Evolutionary conservation across 2,329 filamentous ascomycete species (phyloP).

Genomic region (Gremmenia infestans): DNA sequence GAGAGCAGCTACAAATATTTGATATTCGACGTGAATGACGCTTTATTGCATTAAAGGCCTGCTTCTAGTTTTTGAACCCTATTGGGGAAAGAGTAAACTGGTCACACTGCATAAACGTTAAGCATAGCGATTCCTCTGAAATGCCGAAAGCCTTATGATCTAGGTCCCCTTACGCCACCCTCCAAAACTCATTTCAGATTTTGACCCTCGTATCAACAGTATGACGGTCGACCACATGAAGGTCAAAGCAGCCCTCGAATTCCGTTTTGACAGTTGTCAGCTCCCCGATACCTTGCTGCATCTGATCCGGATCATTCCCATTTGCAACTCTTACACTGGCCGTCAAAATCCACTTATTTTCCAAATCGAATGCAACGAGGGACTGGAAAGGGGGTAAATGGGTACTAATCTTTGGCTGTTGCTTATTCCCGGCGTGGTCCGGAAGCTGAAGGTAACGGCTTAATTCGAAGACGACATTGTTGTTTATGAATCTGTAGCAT

Average conservation of each 20-base stretch:
- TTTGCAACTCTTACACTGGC: conserved; percentile 50
- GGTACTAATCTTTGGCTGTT: conserved; percentile 20
- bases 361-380: conserved; percentile 44
- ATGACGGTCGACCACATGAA: conserved; percentile 47
- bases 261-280: conserved; percentile 43
- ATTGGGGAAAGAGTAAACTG: too few species aligned
- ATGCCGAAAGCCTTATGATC: too few species aligned
- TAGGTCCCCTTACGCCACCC: background rate
- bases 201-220: conserved; percentile 46
- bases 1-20: background rate
- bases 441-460: conserved; percentile 25
- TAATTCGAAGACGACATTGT: conserved; percentile 27
- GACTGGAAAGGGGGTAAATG: conserved; percentile 43
- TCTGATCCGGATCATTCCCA: conserved; percentile 49
- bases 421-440: conserved; percentile 23
- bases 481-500: conserved; percentile 25
- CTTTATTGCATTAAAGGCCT: too few species aligned
- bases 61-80: too few species aligned
- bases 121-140: too few species aligned
- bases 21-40: background rate
- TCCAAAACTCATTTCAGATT: conserved; percentile 9
- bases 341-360: conserved; percentile 50
- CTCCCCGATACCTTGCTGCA: conserved; percentile 49
- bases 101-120: too few species aligned
- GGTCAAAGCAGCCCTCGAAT: conserved; percentile 49